Conservation (phyloP, 2,329 filamentous ascomycete species). For the Aspergillus floridensis region DNA sequence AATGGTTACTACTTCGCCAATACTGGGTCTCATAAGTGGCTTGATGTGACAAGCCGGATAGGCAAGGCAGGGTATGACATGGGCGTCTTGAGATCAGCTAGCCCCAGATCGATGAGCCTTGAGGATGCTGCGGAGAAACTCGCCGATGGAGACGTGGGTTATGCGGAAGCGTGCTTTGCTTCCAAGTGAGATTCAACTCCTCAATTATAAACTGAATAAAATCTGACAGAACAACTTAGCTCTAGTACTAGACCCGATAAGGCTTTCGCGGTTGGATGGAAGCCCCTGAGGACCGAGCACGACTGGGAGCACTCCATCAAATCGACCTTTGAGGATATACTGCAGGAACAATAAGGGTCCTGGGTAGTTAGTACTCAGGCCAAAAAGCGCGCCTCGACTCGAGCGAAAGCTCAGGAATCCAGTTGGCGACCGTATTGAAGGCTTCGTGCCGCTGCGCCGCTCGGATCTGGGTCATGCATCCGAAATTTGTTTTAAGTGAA, state of each 20-base stretch:
- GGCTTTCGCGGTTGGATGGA: no score
- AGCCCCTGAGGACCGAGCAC: no score
- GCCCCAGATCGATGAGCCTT: neutral
- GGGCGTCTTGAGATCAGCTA: neutral
- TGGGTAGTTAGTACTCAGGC: neutral
- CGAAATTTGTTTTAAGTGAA: no score
- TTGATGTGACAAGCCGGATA: constrained; percentile 1
- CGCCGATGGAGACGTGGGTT: no score
- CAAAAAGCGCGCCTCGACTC: neutral
- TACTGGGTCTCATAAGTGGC: constrained; percentile 43
- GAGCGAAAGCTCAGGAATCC: neutral
- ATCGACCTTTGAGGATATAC: neutral
- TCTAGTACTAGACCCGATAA: no score
- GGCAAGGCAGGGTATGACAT: constrained; percentile 2
- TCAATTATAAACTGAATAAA: no score
- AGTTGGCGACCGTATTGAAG: neutral
- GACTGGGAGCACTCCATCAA: neutral
- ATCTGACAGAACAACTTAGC: no score
- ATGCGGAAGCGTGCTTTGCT: no score
- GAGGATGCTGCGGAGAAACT: neutral
- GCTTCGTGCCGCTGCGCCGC: neutral
- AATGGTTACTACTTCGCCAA: constrained; percentile 41
- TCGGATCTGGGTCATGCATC: no score
- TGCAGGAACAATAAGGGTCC: neutral
- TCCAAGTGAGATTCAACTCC: no score